A percentile compares a stretch with the other conserved stretches of the same genome.
Conservation (phyloP, 2,329 filamentous ascomycete genomes). For the Leptoxyphium fumago region DNA sequence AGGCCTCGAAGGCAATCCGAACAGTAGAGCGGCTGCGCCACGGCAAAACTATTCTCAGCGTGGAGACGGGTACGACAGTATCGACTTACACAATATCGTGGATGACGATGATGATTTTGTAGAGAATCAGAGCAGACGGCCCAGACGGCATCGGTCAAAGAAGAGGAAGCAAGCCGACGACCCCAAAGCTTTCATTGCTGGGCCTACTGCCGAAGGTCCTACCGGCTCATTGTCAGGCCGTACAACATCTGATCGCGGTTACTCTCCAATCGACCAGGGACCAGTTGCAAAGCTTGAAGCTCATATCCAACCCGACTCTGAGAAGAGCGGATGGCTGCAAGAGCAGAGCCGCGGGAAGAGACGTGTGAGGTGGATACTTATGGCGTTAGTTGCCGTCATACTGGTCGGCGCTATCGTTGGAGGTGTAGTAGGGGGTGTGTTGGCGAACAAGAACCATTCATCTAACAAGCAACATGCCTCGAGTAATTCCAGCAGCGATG, state of each 20-base stretch:
- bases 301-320: constrained; percentile 20
- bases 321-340: constrained; percentile 53
- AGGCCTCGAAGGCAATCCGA: constrained; percentile 3
- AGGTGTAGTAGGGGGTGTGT: constrained; percentile 57
- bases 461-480: constrained; percentile 11
- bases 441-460: constrained; percentile 36
- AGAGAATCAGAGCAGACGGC: too few species aligned
- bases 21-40: constrained; percentile 5
- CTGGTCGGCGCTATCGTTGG: constrained; percentile 58
- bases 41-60: constrained; percentile 9
- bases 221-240: too few species aligned
- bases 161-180: too few species aligned
- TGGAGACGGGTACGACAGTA: constrained; percentile 14
- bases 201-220: too few species aligned
- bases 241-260: neutral
- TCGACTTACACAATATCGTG: constrained; percentile 61
- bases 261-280: constrained; percentile 14
- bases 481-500: constrained; percentile 3
- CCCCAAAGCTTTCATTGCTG: too few species aligned
- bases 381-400: constrained; percentile 46
- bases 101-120: constrained; percentile 68
- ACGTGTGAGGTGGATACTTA: constrained; percentile 54
- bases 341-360: constrained; percentile 48
- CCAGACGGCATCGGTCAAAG: too few species aligned
- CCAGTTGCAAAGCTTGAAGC: constrained; percentile 15